Evolutionary conservation across 2,329 filamentous ascomycete species (phyloP), one percentile per base, ranked within the genome.

Genomic region (Aspergillus brasiliensis): DNA sequence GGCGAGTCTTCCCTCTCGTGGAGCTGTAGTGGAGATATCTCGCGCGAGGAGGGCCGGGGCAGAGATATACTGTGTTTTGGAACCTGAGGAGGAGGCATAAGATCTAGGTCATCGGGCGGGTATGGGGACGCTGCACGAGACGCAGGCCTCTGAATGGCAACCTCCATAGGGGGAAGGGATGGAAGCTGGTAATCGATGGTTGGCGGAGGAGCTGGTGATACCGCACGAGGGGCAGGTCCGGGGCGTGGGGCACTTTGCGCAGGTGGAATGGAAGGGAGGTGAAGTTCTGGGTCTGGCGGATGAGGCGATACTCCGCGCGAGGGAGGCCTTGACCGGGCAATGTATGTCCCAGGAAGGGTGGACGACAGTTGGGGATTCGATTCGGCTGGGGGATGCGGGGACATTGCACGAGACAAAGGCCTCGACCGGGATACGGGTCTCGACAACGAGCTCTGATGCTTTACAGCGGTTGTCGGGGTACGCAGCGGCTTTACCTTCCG

Each of bases 1-100:
- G 92, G 92, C 17, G 92, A 91, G 8, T 90, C 89, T 19, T 86
- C 86, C 42, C 84, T 83, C 38, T 79, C 78, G 47, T 81, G 72
- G 10, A 80, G 77, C 70, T 59, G 71, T 55, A 67, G 68, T 4
- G 70, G 70, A 28, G 69, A 69, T 5, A 71, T 64, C 51, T 68
- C 67, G 37, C 64, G 64, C 25, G 70, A 67, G 5, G 68, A 58
- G 19, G 57, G 47, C 13, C 57, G 61, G 4, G 61, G 51, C 5
- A 60, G 34, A 23, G 62, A 59, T 11, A 57, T 42, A 37, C 59
- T 57, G 31, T 66, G 62, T 28, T 52, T 61, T 31, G 23, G 65
- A 64, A 8, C 60, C 57, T 8, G 65, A 51, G 3, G 65, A 51
- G 3, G 62, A 44, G 62, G 59, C 5, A 54, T 23, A 19, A 52